Percentiles rank a stretch among this genome's conserved stretches.
phyloP scores from a whole-genome alignment of 306 rosid species.

The Medicago lupulina region DNA sequence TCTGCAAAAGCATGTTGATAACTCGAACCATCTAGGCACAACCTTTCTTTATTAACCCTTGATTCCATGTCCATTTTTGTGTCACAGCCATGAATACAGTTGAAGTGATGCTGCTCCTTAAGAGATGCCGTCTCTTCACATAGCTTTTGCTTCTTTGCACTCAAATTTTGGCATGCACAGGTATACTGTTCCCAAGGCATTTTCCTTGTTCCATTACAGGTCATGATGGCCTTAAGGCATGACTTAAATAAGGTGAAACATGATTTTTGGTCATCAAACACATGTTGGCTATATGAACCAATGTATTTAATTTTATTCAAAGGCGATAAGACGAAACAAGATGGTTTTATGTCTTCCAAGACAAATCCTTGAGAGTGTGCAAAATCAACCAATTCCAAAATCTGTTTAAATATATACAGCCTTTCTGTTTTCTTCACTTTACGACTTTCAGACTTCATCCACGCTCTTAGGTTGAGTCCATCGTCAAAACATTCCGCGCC shows the following conservation, averaged over 20 bases:
- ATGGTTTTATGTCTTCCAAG: constrained; percentile 60
- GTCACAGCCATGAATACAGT: constrained; percentile 25
- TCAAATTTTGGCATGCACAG: constrained; percentile 37
- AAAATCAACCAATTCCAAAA: constrained; percentile 59
- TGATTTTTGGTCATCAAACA: constrained; percentile 24
- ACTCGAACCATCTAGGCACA: constrained; percentile 32
- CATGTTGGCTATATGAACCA: constrained; percentile 50
- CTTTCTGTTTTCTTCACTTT: constrained; percentile 50
- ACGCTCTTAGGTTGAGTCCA: constrained; percentile 63
- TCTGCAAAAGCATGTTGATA: constrained; percentile 30
- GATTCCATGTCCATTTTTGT: constrained; percentile 31
- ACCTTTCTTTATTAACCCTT: constrained; percentile 33
- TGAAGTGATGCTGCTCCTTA: constrained; percentile 35
- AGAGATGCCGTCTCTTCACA: constrained; percentile 45
- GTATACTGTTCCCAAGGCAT: constrained; percentile 49
- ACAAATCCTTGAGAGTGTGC: constrained; percentile 63
- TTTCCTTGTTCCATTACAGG: constrained; percentile 43
- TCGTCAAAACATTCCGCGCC: constrained; percentile 30
- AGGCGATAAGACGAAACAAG: constrained; percentile 57
- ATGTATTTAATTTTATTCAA: constrained; percentile 54
- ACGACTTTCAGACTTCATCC: constrained; percentile 50
- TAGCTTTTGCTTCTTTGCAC: constrained; percentile 50
- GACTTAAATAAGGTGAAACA: constrained; percentile 24
- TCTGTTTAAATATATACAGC: constrained; percentile 58
- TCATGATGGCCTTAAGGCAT: constrained; percentile 18